These are phyloP conservation scores for Ilyonectria robusta DNA, from an alignment of 2,329 filamentous ascomycete species.

Conservation along the genomic window DNA sequence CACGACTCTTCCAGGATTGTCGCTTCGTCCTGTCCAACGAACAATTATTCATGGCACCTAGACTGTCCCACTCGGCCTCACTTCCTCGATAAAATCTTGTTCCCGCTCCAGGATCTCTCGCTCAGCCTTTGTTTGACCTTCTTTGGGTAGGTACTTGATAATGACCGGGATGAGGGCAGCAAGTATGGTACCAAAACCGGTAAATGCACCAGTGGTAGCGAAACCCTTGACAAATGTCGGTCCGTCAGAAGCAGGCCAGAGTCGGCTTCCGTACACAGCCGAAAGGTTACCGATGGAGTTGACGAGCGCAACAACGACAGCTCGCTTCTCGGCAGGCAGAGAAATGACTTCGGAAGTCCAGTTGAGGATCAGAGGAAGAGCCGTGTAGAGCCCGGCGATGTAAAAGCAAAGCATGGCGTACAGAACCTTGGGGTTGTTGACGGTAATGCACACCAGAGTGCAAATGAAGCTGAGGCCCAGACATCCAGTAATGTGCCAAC, in stretches of 20 bases:
- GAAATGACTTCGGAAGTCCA: constrained; percentile 48
- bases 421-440: constrained; percentile 47
- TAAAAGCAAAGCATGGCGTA: constrained; percentile 51
- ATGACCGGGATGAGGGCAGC: constrained; percentile 42
- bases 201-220: constrained; percentile 48
- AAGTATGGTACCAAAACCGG: constrained; percentile 44
- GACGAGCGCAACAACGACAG: constrained; percentile 50
- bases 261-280: constrained; percentile 49
- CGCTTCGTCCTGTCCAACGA: too few relatives aligned
- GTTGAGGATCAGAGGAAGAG: constrained; percentile 46
- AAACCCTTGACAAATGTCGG: constrained; percentile 47
- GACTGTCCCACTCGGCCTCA: constrained; percentile 2
- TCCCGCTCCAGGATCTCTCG: constrained; percentile 10
- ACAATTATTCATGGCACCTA: neutral
- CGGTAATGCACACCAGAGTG: constrained; percentile 49
- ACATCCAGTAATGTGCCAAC: constrained; percentile 47
- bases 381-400: constrained; percentile 45
- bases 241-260: constrained; percentile 47
- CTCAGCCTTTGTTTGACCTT: constrained; percentile 14
- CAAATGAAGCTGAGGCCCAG: constrained; percentile 45
- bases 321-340: constrained; percentile 50
- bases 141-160: constrained; percentile 24
- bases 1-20: too few relatives aligned
- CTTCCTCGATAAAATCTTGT: constrained; percentile 5
- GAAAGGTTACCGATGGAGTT: constrained; percentile 52